A percentile compares a stretch with the other conserved stretches of the same genome.
phyloP scores from a whole-genome alignment of 768 basidiomycete genomes.

The Calvatia gigantea region DNA sequence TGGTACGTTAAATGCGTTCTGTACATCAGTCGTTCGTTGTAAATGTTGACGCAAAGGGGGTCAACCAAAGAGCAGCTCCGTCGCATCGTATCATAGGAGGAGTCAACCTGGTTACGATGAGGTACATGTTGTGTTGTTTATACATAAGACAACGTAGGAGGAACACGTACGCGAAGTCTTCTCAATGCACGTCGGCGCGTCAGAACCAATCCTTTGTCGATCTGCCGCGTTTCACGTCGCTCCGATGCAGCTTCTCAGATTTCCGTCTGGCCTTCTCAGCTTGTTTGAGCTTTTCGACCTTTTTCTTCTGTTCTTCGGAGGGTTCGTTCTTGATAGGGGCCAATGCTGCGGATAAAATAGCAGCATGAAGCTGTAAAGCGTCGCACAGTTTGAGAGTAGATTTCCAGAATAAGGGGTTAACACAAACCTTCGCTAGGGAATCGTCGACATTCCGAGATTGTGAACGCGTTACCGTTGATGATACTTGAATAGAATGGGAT shows the following conservation, averaged over 20 bases:
- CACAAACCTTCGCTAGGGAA: conserved; percentile 58
- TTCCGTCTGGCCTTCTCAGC: conserved; percentile 45
- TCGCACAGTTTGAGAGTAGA: neutral
- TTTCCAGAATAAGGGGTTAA: neutral
- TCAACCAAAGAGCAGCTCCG: too few relatives aligned
- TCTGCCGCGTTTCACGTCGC: conserved; percentile 43
- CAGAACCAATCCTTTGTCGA: conserved; percentile 7
- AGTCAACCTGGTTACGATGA: neutral
- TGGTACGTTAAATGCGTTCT: too few relatives aligned
- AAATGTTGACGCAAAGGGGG: too few relatives aligned
- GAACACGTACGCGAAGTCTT: neutral
- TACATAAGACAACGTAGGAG: neutral
- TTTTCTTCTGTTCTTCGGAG: conserved; percentile 52
- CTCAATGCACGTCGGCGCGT: neutral
- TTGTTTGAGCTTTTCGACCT: conserved; percentile 41
- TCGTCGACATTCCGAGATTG: conserved; percentile 76
- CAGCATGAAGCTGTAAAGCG: conserved; percentile 44
- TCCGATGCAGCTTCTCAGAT: conserved; percentile 49
- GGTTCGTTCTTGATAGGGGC: conserved; percentile 48
- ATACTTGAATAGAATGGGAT: conserved; percentile 62
- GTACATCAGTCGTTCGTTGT: too few relatives aligned
- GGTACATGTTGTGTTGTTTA: too few relatives aligned
- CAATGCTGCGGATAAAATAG: conserved; percentile 47
- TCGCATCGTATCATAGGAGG: neutral
- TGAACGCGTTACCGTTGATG: conserved; percentile 69